phyloP scores from a whole-genome alignment of 495 filamentous ascomycete genomes.

The Tuber umbilicatum region DNA sequence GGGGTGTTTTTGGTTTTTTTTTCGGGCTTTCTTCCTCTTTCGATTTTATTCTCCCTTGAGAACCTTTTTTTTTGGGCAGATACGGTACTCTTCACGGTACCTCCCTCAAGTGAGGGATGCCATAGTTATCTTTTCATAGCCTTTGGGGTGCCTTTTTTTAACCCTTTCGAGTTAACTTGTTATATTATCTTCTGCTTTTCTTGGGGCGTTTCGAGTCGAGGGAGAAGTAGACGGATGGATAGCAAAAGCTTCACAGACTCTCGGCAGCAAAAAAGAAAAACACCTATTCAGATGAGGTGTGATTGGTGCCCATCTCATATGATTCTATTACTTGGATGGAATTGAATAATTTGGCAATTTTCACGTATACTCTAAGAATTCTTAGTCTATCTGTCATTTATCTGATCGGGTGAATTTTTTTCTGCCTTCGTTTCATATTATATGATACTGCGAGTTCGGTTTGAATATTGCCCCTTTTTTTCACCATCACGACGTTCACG shows the following conservation, averaged over 20 bases:
- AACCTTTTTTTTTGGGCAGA: neutral
- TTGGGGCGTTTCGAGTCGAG: neutral
- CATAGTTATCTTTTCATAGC: neutral
- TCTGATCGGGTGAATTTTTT: neutral
- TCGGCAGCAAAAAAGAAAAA: neutral
- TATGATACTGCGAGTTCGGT: neutral
- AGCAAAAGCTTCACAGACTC: neutral
- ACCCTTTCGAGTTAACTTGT: neutral
- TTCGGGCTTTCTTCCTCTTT: neutral
- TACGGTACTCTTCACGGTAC: neutral
- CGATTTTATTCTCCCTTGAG: neutral
- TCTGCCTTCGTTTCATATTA: neutral
- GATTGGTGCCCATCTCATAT: neutral
- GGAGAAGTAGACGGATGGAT: neutral
- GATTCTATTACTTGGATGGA: neutral
- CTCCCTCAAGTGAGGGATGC: neutral
- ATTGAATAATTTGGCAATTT: slow-evolving; percentile 1
- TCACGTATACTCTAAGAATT: neutral
- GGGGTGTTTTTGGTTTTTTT: neutral
- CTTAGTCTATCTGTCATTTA: neutral
- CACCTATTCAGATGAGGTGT: neutral
- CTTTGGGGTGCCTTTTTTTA: neutral
- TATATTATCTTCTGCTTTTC: neutral
- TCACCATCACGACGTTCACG: neutral
- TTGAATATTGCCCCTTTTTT: neutral